Evolutionary conservation across 1,284 basidiomycete genomes (phyloP).

Genomic region (Sporisorium reilianum): DNA sequence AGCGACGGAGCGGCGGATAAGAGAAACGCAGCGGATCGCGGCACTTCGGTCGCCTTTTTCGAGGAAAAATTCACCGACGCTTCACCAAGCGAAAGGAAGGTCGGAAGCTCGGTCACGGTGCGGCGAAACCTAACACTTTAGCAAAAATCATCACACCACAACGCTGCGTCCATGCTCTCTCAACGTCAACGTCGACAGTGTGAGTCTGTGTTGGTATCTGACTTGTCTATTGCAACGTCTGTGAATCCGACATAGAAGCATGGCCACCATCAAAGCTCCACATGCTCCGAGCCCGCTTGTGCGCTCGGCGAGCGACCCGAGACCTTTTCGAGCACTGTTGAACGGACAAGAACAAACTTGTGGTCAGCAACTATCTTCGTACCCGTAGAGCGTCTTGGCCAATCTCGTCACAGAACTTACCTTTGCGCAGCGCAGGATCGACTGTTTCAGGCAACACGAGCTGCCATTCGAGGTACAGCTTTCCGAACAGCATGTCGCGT

Average conservation of each 20-base stretch:
- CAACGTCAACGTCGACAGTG: neutral
- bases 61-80: slow-evolving; percentile 28
- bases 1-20: neutral
- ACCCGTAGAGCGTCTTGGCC: neutral
- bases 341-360: neutral
- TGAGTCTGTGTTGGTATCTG: neutral
- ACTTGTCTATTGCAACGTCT: neutral
- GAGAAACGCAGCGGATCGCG: slow-evolving; percentile 15
- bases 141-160: too few relatives aligned
- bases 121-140: neutral
- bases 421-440: slow-evolving; percentile 46
- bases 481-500: slow-evolving; percentile 51
- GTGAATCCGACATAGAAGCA: neutral
- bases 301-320: slow-evolving; percentile 11
- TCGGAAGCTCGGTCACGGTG: slow-evolving; percentile 38
- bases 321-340: slow-evolving; percentile 24
- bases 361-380: neutral
- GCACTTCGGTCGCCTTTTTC: slow-evolving; percentile 23
- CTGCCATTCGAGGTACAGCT: slow-evolving; percentile 65
- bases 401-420: slow-evolving; percentile 20
- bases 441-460: slow-evolving; percentile 59
- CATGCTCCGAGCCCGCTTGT: neutral
- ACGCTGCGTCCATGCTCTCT: too few relatives aligned
- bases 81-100: slow-evolving; percentile 3
- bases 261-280: slow-evolving; percentile 17